Conservation (phyloP, 2,329 filamentous ascomycete genomes). For the Leptographium procerum region DNA sequence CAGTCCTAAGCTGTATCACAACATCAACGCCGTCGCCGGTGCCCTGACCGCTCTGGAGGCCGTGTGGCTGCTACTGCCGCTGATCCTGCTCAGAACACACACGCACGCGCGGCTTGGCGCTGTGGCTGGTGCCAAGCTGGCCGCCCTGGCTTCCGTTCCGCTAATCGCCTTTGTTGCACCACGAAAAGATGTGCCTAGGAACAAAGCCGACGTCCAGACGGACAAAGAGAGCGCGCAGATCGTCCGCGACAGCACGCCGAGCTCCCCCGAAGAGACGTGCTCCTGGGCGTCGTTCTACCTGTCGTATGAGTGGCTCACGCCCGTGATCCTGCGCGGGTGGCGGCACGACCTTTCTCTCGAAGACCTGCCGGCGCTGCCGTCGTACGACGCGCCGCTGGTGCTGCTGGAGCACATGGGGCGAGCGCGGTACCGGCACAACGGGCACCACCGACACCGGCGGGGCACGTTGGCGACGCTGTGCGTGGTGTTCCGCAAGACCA, state of each 20-base stretch:
- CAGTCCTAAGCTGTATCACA: background rate
- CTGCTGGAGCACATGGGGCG: constrained; percentile 16
- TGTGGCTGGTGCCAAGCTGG: background rate
- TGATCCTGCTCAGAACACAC: background rate
- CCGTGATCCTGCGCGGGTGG: constrained; percentile 19
- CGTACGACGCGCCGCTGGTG: constrained; percentile 18
- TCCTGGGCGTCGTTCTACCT: constrained; percentile 21
- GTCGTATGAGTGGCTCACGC: constrained; percentile 22
- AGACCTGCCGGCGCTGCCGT: constrained; percentile 20
- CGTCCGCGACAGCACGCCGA: background rate
- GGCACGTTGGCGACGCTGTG: constrained; percentile 18
- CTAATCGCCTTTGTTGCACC: background rate
- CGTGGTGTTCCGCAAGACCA: constrained; percentile 16
- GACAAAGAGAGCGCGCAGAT: background rate
- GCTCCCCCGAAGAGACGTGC: constrained; percentile 18
- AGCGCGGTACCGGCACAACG: constrained; percentile 12
- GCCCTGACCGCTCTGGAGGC: background rate
- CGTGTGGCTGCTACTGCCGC: background rate
- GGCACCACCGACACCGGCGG: constrained; percentile 10
- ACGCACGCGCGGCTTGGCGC: background rate
- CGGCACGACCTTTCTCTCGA: constrained; percentile 19
- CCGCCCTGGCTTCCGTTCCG: background rate
- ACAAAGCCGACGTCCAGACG: background rate
- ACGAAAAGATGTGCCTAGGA: background rate
- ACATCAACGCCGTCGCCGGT: background rate